A percentile compares a stretch with the other conserved stretches of the same genome.
Evolutionary conservation across 116 monocot genomes (phyloP).

Genomic region (Trichopus zeylanicus): DNA sequence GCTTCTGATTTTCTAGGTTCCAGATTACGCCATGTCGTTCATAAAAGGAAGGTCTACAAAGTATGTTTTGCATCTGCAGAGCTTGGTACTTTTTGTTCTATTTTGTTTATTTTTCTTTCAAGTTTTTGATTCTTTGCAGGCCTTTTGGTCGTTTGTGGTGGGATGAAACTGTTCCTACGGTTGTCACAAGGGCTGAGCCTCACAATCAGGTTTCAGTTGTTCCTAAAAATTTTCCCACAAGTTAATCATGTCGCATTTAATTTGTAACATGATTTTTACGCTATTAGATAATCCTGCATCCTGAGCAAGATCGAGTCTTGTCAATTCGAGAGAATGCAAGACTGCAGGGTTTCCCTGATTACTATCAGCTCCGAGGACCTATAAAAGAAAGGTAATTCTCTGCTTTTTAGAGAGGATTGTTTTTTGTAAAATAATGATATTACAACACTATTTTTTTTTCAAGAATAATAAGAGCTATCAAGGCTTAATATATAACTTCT

Average conservation of each 20-base stretch:
- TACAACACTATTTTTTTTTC: no score
- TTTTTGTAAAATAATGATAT: no score
- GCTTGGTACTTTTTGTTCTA: background rate
- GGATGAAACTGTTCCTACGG: slow-evolving; percentile 40
- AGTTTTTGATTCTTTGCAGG: slow-evolving; percentile 4
- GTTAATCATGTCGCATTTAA: background rate
- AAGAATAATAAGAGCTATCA: no score
- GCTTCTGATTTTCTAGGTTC: slow-evolving; percentile 27
- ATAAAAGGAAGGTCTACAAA: slow-evolving; percentile 63
- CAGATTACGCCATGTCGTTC: slow-evolving; percentile 71
- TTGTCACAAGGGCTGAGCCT: slow-evolving; percentile 23
- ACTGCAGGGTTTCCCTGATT: slow-evolving; percentile 49
- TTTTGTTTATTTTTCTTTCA: background rate
- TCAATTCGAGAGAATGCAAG: slow-evolving; percentile 57
- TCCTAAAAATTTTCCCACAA: background rate
- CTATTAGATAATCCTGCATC: slow-evolving; percentile 42
- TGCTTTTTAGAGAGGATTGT: background rate
- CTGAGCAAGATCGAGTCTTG: slow-evolving; percentile 40
- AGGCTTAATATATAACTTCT: no score
- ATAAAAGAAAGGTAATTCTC: slow-evolving; percentile 28
- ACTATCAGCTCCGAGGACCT: slow-evolving; percentile 30
- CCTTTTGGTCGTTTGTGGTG: slow-evolving; percentile 41
- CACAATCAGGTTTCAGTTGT: slow-evolving; percentile 12
- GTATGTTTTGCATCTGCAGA: slow-evolving; percentile 24
- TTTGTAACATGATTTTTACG: background rate